Base-by-base conservation (phyloP, 2,329 filamentous ascomycete species). In the Trichoderma simmonsii region DNA sequence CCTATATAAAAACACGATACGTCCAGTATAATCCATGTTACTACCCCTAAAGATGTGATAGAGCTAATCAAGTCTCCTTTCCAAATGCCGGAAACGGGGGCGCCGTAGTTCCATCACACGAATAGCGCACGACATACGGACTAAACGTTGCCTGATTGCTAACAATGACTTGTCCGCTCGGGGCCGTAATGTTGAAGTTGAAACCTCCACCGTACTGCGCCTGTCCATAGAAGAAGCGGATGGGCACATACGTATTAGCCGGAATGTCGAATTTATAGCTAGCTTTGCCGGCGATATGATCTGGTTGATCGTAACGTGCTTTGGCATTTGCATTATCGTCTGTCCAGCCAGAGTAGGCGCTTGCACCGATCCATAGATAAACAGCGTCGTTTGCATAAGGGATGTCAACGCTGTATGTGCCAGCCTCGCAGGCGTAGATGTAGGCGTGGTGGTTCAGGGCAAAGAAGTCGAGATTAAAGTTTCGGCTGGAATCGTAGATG, bases 381-480 rank as follows among this genome's bases (percentile, higher is more conserved):
- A 73, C 72, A 6, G 34, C 70, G 43, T 73, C 72, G 72, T 77
- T 74, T 11, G 75, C 73, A 30, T 59, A 72, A 7, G 73, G 68
- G 34, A 77, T 70, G 68, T 73, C 73, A 70, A 77, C 73, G 68
- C 74, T 75, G 71, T 75, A 77, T 9, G 62, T 68, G 32, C 76
- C 76, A 3, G 18, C 56, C 72, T 77, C 75, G 67, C 75, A 77
- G 14, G 76, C 76, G 70, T 76, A 77, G 7, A 77, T 70, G 71
- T 77, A 77, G 30, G 74, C 76, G 73, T 73, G 76, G n/a, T 77
- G 76, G 73, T 77, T 77, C 12, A 77, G 73, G 18, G 68, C 75
- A 66, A 77, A 77, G 74, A 73, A 76, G 26, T 75, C 72, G 39
- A 70, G 72, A 32, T 67, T 57, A 15, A 77, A 74, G 62, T 70